phyloP scores from a whole-genome alignment of 2,329 filamentous ascomycete genomes.

The Colletotrichum plurivorum region DNA sequence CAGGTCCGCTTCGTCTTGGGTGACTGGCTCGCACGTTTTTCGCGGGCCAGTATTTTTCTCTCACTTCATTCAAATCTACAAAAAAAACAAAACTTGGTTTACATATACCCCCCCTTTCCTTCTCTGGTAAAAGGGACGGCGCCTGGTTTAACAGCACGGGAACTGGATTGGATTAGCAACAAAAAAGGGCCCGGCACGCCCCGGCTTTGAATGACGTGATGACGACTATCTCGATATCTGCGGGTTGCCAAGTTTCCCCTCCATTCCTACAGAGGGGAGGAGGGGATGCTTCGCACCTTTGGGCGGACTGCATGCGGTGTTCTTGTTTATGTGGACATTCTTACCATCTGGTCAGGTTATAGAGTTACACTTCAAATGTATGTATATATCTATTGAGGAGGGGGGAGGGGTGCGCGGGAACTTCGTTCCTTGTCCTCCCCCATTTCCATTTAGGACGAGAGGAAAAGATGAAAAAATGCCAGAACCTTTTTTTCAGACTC shows the following conservation, averaged over 20 bases:
- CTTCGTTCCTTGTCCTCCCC: too few species aligned
- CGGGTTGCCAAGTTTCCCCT: conserved; percentile 4
- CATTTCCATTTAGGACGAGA: not conserved
- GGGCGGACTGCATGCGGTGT: conserved; percentile 25
- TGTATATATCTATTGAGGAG: conserved; percentile 35
- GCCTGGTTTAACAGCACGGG: conserved; percentile 34
- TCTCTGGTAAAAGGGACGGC: conserved; percentile 15
- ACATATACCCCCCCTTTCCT: conserved; percentile 13
- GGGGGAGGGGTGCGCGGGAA: not conserved
- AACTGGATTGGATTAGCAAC: conserved; percentile 32
- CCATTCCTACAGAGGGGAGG: not conserved
- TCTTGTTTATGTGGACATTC: conserved; percentile 31
- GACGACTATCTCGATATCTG: conserved; percentile 39
- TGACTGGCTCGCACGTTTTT: not conserved
- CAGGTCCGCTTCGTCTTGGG: conserved; percentile 1
- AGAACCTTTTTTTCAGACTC: conserved; percentile 2
- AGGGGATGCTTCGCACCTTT: not conserved
- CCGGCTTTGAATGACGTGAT: conserved; percentile 36
- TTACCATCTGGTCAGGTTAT: conserved; percentile 10
- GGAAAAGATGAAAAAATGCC: conserved; percentile 1
- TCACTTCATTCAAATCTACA: conserved; percentile 10
- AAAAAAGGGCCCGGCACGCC: conserved; percentile 11
- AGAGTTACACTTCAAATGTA: conserved; percentile 35
- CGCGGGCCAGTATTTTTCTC: not conserved
- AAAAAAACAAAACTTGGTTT: conserved; percentile 8